Evolutionary conservation across 139 green algal genomes (phyloP).

Genomic region (Zygnema circumcarinatum): DNA sequence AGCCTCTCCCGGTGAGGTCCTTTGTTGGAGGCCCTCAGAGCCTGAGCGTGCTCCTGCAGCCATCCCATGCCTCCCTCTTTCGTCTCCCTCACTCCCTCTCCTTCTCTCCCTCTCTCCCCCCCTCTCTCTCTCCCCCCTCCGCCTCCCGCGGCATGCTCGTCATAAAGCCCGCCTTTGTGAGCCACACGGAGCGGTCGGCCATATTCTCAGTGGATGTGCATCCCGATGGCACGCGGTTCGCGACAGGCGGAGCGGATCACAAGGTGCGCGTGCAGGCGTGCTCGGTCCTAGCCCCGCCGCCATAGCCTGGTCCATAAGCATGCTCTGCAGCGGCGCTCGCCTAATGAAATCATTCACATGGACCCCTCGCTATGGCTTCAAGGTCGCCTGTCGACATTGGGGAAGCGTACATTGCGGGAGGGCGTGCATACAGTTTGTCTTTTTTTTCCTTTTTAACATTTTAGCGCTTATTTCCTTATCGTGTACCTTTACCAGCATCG

Average conservation of each 20-base stretch:
- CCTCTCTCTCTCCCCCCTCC: no score
- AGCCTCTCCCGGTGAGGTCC: no score
- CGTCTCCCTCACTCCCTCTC: no score
- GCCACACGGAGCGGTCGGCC: conserved; percentile 23
- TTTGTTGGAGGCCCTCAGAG: no score
- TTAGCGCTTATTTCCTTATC: no score
- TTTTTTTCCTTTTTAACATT: neutral
- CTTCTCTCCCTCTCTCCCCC: no score
- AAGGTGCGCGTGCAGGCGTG: conserved; percentile 29
- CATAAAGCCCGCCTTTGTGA: conserved; percentile 14
- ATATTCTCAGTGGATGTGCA: conserved; percentile 57
- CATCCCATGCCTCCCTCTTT: no score
- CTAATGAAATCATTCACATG: neutral
- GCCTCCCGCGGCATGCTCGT: neutral
- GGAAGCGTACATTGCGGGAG: neutral
- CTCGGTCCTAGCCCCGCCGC: neutral
- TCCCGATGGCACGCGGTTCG: conserved; percentile 53
- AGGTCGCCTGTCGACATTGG: neutral
- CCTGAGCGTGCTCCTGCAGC: no score
- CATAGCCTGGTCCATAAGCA: neutral
- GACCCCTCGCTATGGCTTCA: neutral
- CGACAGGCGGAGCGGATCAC: conserved; percentile 44
- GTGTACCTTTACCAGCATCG: no score
- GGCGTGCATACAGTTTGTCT: neutral
- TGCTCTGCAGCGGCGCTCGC: neutral